Conservation (phyloP, 2,329 filamentous ascomycete genomes). For the Fusarium chuoi region DNA sequence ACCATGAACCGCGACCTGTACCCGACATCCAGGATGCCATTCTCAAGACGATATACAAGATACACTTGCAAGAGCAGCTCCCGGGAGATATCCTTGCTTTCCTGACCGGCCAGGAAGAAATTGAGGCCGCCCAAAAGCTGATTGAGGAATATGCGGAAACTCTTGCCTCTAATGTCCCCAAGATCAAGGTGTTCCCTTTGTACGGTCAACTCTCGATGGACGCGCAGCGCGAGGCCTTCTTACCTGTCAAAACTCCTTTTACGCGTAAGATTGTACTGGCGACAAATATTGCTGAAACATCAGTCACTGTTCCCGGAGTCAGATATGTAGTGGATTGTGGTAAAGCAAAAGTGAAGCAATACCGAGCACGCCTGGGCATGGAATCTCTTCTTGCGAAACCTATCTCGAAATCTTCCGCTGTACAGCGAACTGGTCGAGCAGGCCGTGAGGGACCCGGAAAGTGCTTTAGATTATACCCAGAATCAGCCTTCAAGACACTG, state of each 20-base stretch:
- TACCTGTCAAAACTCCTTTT: constrained; percentile 73
- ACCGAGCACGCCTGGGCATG: constrained; percentile 82
- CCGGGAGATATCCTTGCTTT: constrained; percentile 95
- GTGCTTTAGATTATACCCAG: constrained; percentile 89
- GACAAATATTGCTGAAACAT: constrained; percentile 99
- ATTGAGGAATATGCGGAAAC: constrained; percentile 82
- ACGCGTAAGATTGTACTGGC: constrained; percentile 91
- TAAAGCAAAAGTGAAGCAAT: constrained; percentile 94
- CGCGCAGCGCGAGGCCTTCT: constrained; percentile 87
- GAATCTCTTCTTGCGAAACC: constrained; percentile 91
- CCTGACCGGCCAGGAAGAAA: constrained; percentile 90
- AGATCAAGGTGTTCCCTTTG: constrained; percentile 77
- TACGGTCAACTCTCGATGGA: constrained; percentile 91
- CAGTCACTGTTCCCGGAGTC: constrained; percentile 93
- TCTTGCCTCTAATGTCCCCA: constrained; percentile 79
- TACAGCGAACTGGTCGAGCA: constrained; percentile 90
- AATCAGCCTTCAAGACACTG: constrained; percentile 76
- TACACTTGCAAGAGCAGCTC: constrained; percentile 88
- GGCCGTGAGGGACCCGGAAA: constrained; percentile 92
- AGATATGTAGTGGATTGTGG: constrained; percentile 92
- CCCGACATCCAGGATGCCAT: constrained; percentile 85
- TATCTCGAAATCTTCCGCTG: constrained; percentile 92
- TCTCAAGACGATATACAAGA: constrained; percentile 83
- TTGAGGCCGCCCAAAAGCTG: constrained; percentile 81
- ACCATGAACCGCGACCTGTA: constrained; percentile 78